Base-by-base conservation (phyloP, 331 rosid genomes). In the Acacia pycnantha region DNA sequence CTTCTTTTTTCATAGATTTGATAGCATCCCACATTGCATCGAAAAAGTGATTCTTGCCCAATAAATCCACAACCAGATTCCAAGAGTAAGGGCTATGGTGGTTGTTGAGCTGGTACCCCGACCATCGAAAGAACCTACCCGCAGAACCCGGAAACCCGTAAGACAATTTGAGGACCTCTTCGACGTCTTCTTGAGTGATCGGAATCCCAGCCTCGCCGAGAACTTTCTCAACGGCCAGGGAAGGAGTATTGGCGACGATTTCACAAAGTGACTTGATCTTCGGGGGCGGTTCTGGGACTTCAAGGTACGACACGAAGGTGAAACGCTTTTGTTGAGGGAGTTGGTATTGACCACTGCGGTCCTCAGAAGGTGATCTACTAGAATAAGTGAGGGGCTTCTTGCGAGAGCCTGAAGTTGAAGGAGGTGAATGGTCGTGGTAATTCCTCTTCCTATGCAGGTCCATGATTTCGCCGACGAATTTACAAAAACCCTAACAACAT, bases 11-110 rank as follows among this genome's bases (percentile, higher is more conserved):
- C 95, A 91, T 90, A 3, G 92, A 91, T 29, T 87, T 91, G 4
- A 93, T 78, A 14, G 92, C 91, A n/a, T 88, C 92, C 95, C 92
- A 91, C 94, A 88, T 89, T 1, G 89, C 89, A 18, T 89, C 95
- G 6, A 91, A 92, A 71, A 84, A 81, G 22, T 77, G 84, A 6
- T 86, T 89, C 74, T 91, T 91, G 10, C 97, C 97, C 37, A 92
- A 76, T 19, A 89, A 31, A 77, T 93, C 94, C 9, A 93, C 86
- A 18, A 91, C 85, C 64, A 91, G 81, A 71, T 92, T 92, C 95
- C 91, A 92, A 1, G 97, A 74, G 26, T 91, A 88, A 1, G 95
- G 97, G 65, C 88, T 88, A 82, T 91, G 95, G 19, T 80, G 66
- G 79, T 89, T 84, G 27, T 44, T 65, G 80, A 92, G 90, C 18